Evolutionary conservation across 2,329 filamentous ascomycete genomes (phyloP), one percentile per base, ranked within the genome.

Genomic region (Tricladium varicosporioides): DNA sequence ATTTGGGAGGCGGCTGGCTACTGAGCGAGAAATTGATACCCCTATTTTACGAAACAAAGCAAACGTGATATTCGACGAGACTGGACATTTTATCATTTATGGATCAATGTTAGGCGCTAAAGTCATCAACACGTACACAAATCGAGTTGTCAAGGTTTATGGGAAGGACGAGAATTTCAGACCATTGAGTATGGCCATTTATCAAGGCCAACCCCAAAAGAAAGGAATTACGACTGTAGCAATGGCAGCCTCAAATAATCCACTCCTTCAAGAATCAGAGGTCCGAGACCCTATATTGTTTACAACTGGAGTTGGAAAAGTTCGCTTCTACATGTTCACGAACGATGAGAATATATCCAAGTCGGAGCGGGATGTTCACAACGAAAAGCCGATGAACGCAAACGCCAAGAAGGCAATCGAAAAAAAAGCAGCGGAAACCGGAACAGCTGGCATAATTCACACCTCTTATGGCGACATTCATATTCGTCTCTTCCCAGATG

Each of bases 301-400:
- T 46, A 81, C 84, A 9, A 97, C 94, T 0, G 93, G 87, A 0
- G 87, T 89, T 47, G 89, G 87, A 61, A 97, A 96, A 74, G 84
- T 89, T 27, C 88, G 95, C 43, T 99, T 99, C 76, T 99, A 97
- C 80, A 92, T 97, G 85, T 99, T 97, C 74, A 96, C 91, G 36
- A 96, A 97, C 72, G 89, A 96, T 42, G 83, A 87, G 40, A 88
- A 91, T 19, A 81, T 94, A 51, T 88, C 86, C 64, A 96, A 93
- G 72, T 88, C 89, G 7, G 87, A 87, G 36, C 86, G 94, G 64
- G 94, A 99, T 71, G 81, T 99, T 10, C 92, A 96, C 66, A 99
- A 99, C 71, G 94, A 99, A 74, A 92, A 92, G 66, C 94, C 93
- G 0, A 87, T 84, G 1, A 80, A 85, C 52, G 70, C 87, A 15